Conservation (phyloP, 495 filamentous ascomycete species). For the Aspergillus sclerotiicarbonarius region DNA sequence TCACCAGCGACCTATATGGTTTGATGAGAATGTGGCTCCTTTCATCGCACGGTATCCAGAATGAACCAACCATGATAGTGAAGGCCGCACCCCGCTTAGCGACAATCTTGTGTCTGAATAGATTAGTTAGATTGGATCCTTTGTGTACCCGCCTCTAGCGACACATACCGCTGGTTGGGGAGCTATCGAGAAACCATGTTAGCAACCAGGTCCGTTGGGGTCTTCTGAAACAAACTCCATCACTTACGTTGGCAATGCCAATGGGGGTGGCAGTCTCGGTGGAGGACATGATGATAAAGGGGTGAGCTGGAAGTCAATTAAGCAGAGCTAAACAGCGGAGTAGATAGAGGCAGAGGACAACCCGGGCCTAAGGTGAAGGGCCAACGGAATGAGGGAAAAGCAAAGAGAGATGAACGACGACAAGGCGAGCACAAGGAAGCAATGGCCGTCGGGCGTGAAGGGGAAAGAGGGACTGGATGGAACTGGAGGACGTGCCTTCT, state of each 20-base stretch:
- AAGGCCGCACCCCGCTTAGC: constrained; percentile 98
- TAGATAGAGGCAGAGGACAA: constrained; percentile 16
- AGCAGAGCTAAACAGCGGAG: constrained; percentile 17
- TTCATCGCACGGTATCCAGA: constrained; percentile 8
- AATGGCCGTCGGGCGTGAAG: constrained; percentile 7
- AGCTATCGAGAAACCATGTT: constrained; percentile 45
- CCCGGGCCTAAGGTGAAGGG: neutral
- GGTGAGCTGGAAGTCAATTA: constrained; percentile 23
- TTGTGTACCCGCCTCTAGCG: constrained; percentile 4
- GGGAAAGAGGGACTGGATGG: constrained; percentile 13
- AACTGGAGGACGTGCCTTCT: constrained; percentile 13
- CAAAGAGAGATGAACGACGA: constrained; percentile 23
- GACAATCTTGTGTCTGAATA: constrained; percentile 91
- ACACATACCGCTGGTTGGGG: constrained; percentile 80
- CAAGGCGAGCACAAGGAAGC: constrained; percentile 10
- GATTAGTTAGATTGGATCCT: constrained; percentile 32
- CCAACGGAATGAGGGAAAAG: constrained; percentile 5
- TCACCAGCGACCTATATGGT: constrained; percentile 83
- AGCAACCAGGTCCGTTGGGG: neutral
- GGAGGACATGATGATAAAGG: constrained; percentile 62
- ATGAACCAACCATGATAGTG: constrained; percentile 85
- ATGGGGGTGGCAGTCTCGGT: constrained; percentile 89
- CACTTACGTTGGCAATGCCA: constrained; percentile 95
- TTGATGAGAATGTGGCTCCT: constrained; percentile 28
- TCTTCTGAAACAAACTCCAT: neutral